Evolutionary conservation across 192 early-diverging fungal species (phyloP), one percentile per base, ranked within the genome.

Genomic region (Backusella morwellensis): DNA sequence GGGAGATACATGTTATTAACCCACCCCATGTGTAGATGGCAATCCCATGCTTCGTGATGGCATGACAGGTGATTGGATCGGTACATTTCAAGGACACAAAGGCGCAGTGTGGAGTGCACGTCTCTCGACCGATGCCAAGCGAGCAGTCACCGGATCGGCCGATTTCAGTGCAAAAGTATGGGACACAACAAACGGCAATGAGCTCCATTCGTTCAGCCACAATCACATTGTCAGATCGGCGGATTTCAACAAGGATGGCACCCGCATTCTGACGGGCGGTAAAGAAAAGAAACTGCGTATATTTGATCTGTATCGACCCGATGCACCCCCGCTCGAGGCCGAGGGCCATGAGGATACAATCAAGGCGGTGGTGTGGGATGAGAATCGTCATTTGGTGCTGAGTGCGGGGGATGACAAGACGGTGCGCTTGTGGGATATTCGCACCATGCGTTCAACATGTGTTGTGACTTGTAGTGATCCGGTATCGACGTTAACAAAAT

Each of bases 41-140:
- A 93, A 93, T 79, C 95, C 95, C 4, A 95, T 96, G 86, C 82
- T 97, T 78, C 87, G 95, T 74, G 90, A 94, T 75, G 95, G 95
- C 9, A 87, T 89, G 47, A 97, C 95, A 2, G 95, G 95, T 68
- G 95, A 97, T 82, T 97, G 95, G 95, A 93, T 97, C 72, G 95
- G 95, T 17, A 95, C 92, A 12, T 97, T 97, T 71, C 76, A 91
- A 77, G 95, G 94, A 56, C 95, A 97, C 81, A 97, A 97, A 85
- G 95, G 95, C 47, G 95, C 95, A 0, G 94, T 97, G 4, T 96
- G 96, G 96, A 92, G 89, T 72, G 92, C 96, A 35, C 88, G 91
- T 75, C 87, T 97, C 68, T 92, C 88, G 19, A 85, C 87, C 32
- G 92, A 94, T 80, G 91, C 95, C 12, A 82, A 88, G n/a, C 86